These are phyloP conservation scores for Lavandula angustifolia DNA, from an alignment of 257 asterid species.

Conservation along the genomic window DNA sequence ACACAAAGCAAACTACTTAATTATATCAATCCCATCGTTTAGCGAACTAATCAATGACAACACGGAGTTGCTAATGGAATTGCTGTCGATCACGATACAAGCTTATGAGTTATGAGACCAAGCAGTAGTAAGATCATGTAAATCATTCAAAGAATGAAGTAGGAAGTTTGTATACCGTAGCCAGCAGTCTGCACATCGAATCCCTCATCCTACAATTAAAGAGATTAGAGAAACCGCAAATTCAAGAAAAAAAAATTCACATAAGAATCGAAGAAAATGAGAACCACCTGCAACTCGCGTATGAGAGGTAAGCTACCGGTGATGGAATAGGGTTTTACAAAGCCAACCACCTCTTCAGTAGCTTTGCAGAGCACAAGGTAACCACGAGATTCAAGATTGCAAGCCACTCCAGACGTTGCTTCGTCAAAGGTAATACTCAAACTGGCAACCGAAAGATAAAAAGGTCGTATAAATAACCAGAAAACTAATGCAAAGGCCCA, in stretches of 20 bases:
- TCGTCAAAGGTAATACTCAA: conserved; percentile 70
- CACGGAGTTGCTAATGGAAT: no score
- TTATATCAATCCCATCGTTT: no score
- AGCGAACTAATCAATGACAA: no score
- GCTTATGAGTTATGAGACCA: background rate
- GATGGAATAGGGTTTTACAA: conserved; percentile 90
- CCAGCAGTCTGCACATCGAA: conserved; percentile 95
- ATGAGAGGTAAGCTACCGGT: conserved; percentile 95
- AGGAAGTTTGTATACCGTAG: conserved; percentile 59
- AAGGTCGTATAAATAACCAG: background rate
- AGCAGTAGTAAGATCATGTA: background rate
- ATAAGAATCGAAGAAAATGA: conserved; percentile 21
- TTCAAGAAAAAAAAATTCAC: conserved; percentile 1
- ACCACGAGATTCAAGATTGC: conserved; percentile 90
- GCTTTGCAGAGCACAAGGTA: conserved; percentile 90
- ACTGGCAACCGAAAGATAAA: conserved; percentile 40
- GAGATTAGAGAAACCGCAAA: conserved; percentile 16
- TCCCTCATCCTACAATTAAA: conserved; percentile 78
- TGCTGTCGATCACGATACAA: background rate
- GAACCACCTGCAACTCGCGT: conserved; percentile 79
- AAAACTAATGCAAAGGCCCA: background rate
- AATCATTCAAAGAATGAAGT: conserved; percentile 1
- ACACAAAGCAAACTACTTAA: no score
- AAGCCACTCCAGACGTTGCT: conserved; percentile 83
- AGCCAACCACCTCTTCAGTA: conserved; percentile 89